These are phyloP conservation scores for Miamiensis avidus DNA, from an alignment of 169 alveolate genomes.

Conservation along the genomic window DNA sequence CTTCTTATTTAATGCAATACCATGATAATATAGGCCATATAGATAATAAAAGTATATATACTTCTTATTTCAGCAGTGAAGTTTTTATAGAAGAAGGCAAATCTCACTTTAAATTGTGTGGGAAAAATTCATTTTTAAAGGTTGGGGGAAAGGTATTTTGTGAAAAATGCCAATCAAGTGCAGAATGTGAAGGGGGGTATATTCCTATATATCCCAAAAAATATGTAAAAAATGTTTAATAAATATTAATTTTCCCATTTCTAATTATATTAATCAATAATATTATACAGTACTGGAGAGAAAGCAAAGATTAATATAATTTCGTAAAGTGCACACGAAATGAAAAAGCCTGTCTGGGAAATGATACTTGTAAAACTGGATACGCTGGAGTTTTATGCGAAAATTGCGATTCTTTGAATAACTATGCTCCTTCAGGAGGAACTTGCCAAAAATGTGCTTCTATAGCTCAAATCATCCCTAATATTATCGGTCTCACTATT, in stretches of 20 bases:
- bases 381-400: neutral
- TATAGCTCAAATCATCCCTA: no score
- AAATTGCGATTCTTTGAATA: neutral
- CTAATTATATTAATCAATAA: no score
- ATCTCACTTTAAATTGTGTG: neutral
- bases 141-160: neutral
- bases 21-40: neutral
- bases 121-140: no score
- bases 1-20: no score
- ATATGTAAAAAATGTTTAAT: neutral
- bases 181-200: neutral
- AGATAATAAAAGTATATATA: no score
- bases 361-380: neutral
- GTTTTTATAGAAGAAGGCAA: neutral
- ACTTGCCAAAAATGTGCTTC: neutral
- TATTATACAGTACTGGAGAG: neutral
- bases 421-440: neutral
- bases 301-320: neutral
- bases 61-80: neutral
- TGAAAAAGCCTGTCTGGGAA: neutral
- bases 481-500: neutral
- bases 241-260: no score
- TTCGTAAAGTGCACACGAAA: neutral
- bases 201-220: neutral
- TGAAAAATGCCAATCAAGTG: neutral